Conservation (phyloP, 75 land plant genomes). For the Picea sitchensis region DNA sequence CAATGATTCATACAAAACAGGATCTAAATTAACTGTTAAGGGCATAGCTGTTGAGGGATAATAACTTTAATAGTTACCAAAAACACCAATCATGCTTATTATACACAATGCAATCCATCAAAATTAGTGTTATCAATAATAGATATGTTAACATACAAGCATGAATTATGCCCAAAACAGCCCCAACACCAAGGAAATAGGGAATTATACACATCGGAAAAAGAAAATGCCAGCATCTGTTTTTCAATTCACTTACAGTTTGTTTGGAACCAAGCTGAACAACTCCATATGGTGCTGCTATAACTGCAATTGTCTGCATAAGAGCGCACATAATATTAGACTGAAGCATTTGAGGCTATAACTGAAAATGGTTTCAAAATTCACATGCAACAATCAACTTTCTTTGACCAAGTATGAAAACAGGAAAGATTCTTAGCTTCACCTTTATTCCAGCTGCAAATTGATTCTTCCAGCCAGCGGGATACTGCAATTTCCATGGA, state of each 20-base stretch:
- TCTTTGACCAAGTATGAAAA: not conserved
- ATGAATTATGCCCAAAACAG: not conserved
- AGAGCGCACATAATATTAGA: not conserved
- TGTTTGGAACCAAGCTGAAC: slow-evolving; percentile 68
- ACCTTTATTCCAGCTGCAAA: slow-evolving; percentile 74
- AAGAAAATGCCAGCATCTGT: not conserved
- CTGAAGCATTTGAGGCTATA: no score
- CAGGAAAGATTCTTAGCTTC: not conserved
- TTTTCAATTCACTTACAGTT: slow-evolving; percentile 35
- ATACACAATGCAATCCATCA: no score
- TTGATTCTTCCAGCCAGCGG: slow-evolving; percentile 34
- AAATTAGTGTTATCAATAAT: no score
- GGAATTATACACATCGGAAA: not conserved
- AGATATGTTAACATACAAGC: no score
- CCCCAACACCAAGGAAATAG: not conserved
- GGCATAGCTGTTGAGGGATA: no score
- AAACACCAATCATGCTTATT: no score
- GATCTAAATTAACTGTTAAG: no score
- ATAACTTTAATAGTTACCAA: no score
- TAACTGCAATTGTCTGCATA: slow-evolving; percentile 63
- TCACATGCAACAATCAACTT: not conserved
- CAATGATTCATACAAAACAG: no score
- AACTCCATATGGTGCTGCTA: slow-evolving; percentile 51
- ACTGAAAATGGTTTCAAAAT: not conserved
- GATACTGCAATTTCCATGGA: slow-evolving; percentile 28